Base-by-base conservation (phyloP, 139 green algal species). In the Pleodorina starrii region DNA sequence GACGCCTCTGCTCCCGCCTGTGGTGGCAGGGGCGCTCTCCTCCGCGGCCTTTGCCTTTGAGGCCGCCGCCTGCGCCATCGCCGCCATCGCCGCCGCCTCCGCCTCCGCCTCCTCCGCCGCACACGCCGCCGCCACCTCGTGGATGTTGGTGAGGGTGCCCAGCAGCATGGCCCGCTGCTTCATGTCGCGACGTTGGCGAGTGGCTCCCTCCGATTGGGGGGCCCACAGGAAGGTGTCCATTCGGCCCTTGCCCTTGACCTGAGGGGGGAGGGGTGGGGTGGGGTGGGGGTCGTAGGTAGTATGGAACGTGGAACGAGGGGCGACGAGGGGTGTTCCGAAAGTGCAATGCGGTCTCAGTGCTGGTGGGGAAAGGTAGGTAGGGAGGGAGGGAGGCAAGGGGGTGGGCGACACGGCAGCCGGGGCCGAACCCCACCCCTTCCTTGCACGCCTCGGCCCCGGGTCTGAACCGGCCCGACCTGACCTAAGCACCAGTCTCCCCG, bases 201-300 rank as follows among this genome's bases (percentile, higher is more conserved):
- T 66, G 29, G 74, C 74, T 23, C 44, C 74, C 74, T 66, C 74
- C 25, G 74, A 84, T 9, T 84, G 48, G n/a, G 76, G 48, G 5
- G 6, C 32, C 76, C 76, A 84, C 29, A 69, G 50, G 76, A 38
- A 84, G 32, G 76, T 84, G 2, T 84, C 76, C 76, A 84, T 84
- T 5, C 46, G 32, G n/a, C 76, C 76, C 50, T 84, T 84, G 35
- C 76, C 76, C 50, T 84, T 84, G 35, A 84, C 76, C 76, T 84
- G 72, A 44, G 68, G 32, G 10, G 25, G 68, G 10, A 44, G 35
- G 68, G 10, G 32, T 48, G 68, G 68, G 25, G 68, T 5, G 6
- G 11, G 60, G 25, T 40, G 60, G 36, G 35, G 69, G 69, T 11
- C 12, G 69, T 48, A 43, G 69, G 23, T 32, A 17, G 17, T 14